Evolutionary conservation across 2,329 filamentous ascomycete genomes (phyloP), one percentile per base, ranked within the genome.

Genomic region (Tolypocladium inflatum): DNA sequence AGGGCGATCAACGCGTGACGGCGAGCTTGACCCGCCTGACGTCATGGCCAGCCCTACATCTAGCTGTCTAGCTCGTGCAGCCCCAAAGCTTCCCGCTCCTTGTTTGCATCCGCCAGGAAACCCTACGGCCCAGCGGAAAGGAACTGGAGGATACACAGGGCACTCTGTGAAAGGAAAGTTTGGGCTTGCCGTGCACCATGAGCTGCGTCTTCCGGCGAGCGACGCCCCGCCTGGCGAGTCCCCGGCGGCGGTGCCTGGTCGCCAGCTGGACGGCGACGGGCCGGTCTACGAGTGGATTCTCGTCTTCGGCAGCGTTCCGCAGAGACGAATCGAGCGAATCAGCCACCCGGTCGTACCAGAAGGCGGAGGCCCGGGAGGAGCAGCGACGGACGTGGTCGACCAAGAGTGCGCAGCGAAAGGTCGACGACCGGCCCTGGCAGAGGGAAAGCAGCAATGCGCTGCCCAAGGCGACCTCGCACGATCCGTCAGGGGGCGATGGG

Each of bases 371-470:
- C 9, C 35, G 51, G 11, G 54, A 54, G n/a, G 54, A 42, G 4
- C 17, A 42, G 37, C 37, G 35, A 9, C 52, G 33, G 30, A 26
- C 50, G 2, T 55, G 52, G 48, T 54, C 55, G 35, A 52, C 51
- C 26, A 57, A 57, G 30, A 55, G 55, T 58, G 77, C 78, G 53
- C 82, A 82, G 65, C 73, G 79, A 54, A 78, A 80, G 59, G 85
- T 87, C 61, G 74, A 81, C 54, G 76, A 82, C 55, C 79, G 84
- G 39, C 86, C 86, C 63, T 89, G 86, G 86, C 83, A 85, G 62
- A 77, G 85, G 19, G 79, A 87, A 62, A 82, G 84, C 4, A 81
- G 80, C 56, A 62, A 69, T 74, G 79, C 61, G 51, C 66, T 72
- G 57, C 68, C 71, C 10, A 67, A 72, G 1, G 69, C 67, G 17